phyloP scores from a whole-genome alignment of 1,284 basidiomycete species.

The Microbotryum intermedium region DNA sequence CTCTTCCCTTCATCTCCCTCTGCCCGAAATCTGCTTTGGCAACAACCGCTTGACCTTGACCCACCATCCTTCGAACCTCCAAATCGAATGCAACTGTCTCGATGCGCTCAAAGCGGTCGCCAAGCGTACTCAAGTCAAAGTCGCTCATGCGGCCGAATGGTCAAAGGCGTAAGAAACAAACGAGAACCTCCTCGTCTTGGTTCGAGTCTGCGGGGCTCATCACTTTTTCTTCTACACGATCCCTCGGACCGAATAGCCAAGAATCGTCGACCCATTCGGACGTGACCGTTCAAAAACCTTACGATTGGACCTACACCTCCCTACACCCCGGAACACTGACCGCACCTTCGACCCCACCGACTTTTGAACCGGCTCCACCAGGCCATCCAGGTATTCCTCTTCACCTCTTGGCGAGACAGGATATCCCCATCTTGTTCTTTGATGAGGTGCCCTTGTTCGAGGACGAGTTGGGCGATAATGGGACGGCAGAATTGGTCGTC shows the following conservation, averaged over 20 bases:
- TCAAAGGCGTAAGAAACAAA: slow-evolving; percentile 58
- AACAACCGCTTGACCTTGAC: slow-evolving; percentile 63
- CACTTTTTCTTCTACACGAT: too few species aligned
- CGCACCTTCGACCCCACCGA: slow-evolving; percentile 11
- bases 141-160: slow-evolving; percentile 91
- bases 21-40: slow-evolving; percentile 97
- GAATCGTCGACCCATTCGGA: slow-evolving; percentile 40
- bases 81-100: slow-evolving; percentile 44
- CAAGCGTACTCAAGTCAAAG: slow-evolving; percentile 74
- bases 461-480: slow-evolving; percentile 91
- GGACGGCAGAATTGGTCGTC: slow-evolving; percentile 68
- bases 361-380: slow-evolving; percentile 42
- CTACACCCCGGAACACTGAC: slow-evolving; percentile 61
- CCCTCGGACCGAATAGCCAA: slow-evolving; percentile 27
- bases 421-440: slow-evolving; percentile 87
- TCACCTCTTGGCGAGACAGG: slow-evolving; percentile 66
- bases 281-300: slow-evolving; percentile 52
- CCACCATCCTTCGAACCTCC: slow-evolving; percentile 32
- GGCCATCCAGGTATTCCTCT: slow-evolving; percentile 55
- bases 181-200: too few species aligned
- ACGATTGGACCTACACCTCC: slow-evolving; percentile 98
- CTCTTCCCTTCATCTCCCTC: slow-evolving; percentile 65
- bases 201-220: too few species aligned
- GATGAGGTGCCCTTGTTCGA: slow-evolving; percentile 86
- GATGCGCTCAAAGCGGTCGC: slow-evolving; percentile 64